A percentile compares a stretch with the other conserved stretches of the same genome.
These are phyloP conservation scores for Plasmodium gonderi DNA, from an alignment of 169 alveolate species.

Conservation along the genomic window DNA sequence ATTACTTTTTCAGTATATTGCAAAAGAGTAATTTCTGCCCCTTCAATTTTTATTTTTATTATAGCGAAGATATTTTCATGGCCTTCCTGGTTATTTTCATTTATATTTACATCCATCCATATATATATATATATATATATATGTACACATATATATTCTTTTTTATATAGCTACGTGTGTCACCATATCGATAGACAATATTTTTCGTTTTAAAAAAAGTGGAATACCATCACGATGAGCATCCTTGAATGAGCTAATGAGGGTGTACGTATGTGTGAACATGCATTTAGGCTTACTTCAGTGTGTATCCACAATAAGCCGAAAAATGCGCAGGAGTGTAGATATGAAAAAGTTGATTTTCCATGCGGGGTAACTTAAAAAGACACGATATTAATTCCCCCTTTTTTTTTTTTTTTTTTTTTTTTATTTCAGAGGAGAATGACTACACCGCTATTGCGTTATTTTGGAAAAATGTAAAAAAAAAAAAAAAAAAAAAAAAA, in stretches of 20 bases:
- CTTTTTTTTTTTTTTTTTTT: too few species aligned
- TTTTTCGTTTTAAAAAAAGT: neutral
- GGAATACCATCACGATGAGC: neutral
- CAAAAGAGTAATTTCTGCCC: neutral
- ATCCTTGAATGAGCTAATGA: neutral
- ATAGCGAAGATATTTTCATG: neutral
- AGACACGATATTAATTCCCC: conserved; percentile 22
- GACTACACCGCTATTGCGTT: neutral
- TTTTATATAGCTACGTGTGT: conserved; percentile 4
- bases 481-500: too few species aligned
- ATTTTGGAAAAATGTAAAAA: conserved; percentile 3
- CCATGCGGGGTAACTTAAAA: conserved; percentile 2
- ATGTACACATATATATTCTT: too few species aligned
- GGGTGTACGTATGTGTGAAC: neutral
- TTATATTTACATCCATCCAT: too few species aligned
- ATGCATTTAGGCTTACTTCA: neutral
- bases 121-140: too few species aligned
- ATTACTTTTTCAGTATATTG: neutral
- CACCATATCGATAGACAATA: conserved; percentile 40
- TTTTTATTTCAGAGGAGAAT: too few species aligned
- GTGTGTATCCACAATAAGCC: too few species aligned
- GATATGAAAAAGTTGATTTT: conserved; percentile 3
- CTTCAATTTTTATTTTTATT: neutral
- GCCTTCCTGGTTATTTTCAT: neutral
- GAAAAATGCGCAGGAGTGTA: too few species aligned